A percentile compares a stretch with the other conserved stretches of the same genome.
These are phyloP conservation scores for Mortierella sp. DNA, from an alignment of 371 early-diverging fungal genomes.

Conservation along the genomic window DNA sequence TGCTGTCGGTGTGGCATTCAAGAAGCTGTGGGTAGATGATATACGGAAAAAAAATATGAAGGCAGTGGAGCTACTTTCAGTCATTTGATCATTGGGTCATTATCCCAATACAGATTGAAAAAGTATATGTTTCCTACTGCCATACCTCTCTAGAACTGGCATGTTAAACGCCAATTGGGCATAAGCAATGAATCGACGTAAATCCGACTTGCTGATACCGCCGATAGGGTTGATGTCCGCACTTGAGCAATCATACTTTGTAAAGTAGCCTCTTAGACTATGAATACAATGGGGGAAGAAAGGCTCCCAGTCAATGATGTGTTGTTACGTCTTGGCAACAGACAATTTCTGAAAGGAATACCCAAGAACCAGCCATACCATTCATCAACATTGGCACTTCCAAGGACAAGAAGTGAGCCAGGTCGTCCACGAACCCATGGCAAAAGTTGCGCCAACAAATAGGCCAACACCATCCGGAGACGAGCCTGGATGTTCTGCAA, in stretches of 20 bases:
- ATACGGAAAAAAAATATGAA: not conserved
- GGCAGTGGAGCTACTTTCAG: not conserved
- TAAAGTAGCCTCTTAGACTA: slow-evolving; percentile 94
- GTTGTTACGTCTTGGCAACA: not conserved
- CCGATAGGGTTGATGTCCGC: slow-evolving; percentile 98
- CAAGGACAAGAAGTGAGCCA: slow-evolving; percentile 90
- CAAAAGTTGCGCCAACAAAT: slow-evolving; percentile 94
- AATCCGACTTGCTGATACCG: slow-evolving; percentile 91
- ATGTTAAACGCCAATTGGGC: slow-evolving; percentile 73
- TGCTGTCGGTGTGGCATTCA: slow-evolving; percentile 93
- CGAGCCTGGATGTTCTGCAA: slow-evolving; percentile 98
- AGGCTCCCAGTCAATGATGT: too few relatives aligned
- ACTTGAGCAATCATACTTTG: slow-evolving; percentile 98
- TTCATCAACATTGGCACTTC: slow-evolving; percentile 97
- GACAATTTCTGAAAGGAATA: not conserved
- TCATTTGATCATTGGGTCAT: not conserved
- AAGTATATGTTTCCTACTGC: not conserved
- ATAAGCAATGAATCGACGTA: slow-evolving; percentile 84
- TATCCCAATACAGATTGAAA: not conserved
- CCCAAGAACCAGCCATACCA: slow-evolving; percentile 55
- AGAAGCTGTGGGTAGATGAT: slow-evolving; percentile 64
- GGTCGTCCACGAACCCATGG: slow-evolving; percentile 86
- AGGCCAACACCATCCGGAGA: slow-evolving; percentile 94
- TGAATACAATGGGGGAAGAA: not conserved
- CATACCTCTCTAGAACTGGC: slow-evolving; percentile 72